phyloP scores from a whole-genome alignment of 257 asterid species.

The Solanum bulbocastanum region DNA sequence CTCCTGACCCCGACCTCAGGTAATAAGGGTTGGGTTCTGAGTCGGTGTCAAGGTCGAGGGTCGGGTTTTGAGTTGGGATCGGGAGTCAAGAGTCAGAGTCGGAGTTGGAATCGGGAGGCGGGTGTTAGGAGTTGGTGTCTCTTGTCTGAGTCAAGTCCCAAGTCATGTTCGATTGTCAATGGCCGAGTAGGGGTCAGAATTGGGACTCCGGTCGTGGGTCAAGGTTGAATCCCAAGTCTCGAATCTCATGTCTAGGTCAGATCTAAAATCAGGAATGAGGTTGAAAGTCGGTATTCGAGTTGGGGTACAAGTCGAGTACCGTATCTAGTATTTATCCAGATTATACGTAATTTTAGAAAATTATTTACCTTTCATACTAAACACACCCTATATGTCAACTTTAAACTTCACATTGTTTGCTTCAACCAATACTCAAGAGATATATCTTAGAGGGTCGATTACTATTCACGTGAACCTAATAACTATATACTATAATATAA shows the following conservation, averaged over 20 bases:
- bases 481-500: background rate
- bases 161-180: background rate
- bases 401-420: background rate
- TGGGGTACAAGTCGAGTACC: fast-evolving
- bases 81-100: background rate
- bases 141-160: background rate
- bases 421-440: background rate
- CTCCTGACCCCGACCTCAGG: too few relatives aligned
- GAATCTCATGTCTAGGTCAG: background rate
- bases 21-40: too few relatives aligned
- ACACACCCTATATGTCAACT: background rate
- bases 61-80: too few relatives aligned
- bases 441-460: background rate
- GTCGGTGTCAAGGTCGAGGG: background rate
- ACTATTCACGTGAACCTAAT: background rate
- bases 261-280: background rate
- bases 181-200: background rate
- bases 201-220: background rate
- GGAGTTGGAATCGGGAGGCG: background rate
- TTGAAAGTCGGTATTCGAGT: too few relatives aligned
- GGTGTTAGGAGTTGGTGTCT: background rate
- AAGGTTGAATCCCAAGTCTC: background rate
- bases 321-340: background rate
- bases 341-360: background rate
- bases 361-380: background rate